Percentiles rank a stretch among this genome's conserved stretches.
Conservation (phyloP, 2,329 filamentous ascomycete genomes). For the Septoria petroselini region DNA sequence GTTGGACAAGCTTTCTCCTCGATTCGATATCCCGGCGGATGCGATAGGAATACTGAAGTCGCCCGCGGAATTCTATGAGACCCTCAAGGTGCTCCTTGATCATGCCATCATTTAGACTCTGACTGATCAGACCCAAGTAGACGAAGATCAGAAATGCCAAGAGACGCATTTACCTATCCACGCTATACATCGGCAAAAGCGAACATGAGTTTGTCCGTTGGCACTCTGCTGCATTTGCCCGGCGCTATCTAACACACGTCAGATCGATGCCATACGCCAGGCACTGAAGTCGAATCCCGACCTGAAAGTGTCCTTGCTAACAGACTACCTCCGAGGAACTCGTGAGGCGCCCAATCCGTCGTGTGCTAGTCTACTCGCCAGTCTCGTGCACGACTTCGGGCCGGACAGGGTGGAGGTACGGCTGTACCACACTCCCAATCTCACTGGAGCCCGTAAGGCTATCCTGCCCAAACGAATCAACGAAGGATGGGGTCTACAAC, state of each 20-base stretch:
- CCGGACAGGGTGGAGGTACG: slow-evolving; percentile 80
- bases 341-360: slow-evolving; percentile 82
- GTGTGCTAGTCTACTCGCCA: slow-evolving; percentile 81
- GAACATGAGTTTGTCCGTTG: slow-evolving; percentile 73
- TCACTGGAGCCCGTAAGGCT: slow-evolving; percentile 81
- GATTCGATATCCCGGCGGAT: slow-evolving; percentile 78
- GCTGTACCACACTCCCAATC: slow-evolving; percentile 97
- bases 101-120: neutral
- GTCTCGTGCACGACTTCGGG: slow-evolving; percentile 81
- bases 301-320: slow-evolving; percentile 81
- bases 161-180: slow-evolving; percentile 84
- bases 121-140: slow-evolving; percentile 44
- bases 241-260: neutral
- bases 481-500: slow-evolving; percentile 95
- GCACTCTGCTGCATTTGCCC: slow-evolving; percentile 1
- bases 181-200: slow-evolving; percentile 90
- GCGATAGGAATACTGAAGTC: slow-evolving; percentile 75
- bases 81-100: slow-evolving; percentile 67
- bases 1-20: slow-evolving; percentile 84
- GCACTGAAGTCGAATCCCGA: slow-evolving; percentile 71
- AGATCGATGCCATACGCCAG: slow-evolving; percentile 73
- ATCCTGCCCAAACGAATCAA: slow-evolving; percentile 87
- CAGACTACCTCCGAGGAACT: slow-evolving; percentile 86
- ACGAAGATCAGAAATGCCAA: slow-evolving; percentile 77
- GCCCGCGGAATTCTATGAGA: slow-evolving; percentile 86